These are phyloP conservation scores for Malassezia nana DNA, from an alignment of 1,284 basidiomycete genomes.

Conservation along the genomic window DNA sequence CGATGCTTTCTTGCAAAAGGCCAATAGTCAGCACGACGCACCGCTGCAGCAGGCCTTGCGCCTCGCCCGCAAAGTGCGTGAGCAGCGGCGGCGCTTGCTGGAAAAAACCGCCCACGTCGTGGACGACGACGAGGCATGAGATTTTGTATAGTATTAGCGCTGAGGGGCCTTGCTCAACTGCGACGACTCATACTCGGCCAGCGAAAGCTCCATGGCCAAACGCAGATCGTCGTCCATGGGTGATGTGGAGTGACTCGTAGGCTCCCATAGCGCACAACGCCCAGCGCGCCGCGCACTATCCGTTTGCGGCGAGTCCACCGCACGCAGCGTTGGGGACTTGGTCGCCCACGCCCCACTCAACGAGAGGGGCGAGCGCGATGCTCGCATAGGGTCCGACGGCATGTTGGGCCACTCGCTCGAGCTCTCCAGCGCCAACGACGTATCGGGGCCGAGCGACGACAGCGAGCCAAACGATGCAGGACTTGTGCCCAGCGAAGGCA, in stretches of 20 bases:
- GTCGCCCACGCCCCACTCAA: constrained; percentile 15
- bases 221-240: constrained; percentile 32
- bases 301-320: background rate
- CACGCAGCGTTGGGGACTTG: constrained; percentile 5
- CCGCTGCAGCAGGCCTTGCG: constrained; percentile 38
- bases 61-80: constrained; percentile 40
- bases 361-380: constrained; percentile 4
- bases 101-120: constrained; percentile 30
- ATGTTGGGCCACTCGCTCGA: constrained; percentile 12
- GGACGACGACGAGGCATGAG: constrained; percentile 20
- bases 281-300: background rate
- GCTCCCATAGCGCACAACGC: constrained; percentile 1
- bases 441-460: constrained; percentile 3
- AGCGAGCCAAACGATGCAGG: background rate
- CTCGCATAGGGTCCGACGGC: background rate
- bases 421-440: constrained; percentile 4
- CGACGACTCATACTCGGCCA: constrained; percentile 30
- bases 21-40: constrained; percentile 26
- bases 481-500: constrained; percentile 1
- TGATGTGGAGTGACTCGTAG: background rate
- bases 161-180: background rate
- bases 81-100: constrained; percentile 38
- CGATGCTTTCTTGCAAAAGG: constrained; percentile 23
- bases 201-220: constrained; percentile 34
- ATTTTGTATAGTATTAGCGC: background rate